A percentile compares a stretch with the other conserved stretches of the same genome.
phyloP scores from a whole-genome alignment of 2,329 filamentous ascomycete genomes.

The Colletotrichum horii region DNA sequence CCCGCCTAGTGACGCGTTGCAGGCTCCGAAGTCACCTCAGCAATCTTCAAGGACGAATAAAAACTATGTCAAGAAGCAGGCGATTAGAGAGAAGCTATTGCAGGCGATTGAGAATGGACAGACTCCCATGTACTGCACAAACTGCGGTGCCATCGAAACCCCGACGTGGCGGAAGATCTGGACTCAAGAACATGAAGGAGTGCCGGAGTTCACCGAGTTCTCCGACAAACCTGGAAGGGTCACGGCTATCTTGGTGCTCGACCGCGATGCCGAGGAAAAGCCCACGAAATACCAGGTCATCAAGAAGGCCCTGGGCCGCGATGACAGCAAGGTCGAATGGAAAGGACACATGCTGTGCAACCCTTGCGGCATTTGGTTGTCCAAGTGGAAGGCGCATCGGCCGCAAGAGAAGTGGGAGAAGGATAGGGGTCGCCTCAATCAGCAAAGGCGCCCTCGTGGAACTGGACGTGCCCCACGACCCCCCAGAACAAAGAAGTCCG shows the following conservation, averaged over 20 bases:
- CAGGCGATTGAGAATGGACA: conserved; percentile 76
- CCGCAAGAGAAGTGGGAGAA: conserved; percentile 85
- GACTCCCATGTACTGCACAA: conserved; percentile 86
- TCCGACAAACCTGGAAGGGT: conserved; percentile 76
- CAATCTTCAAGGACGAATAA: conserved; percentile 58
- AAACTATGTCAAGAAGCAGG: conserved; percentile 67
- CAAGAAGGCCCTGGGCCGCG: conserved; percentile 72
- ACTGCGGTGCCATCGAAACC: conserved; percentile 95
- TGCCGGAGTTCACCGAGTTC: conserved; percentile 72
- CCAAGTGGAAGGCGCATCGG: conserved; percentile 84
- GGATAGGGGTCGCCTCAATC: conserved; percentile 56
- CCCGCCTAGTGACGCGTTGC: conserved; percentile 48
- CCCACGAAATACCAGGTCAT: conserved; percentile 74
- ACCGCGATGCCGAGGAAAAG: conserved; percentile 66
- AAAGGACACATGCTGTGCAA: conserved; percentile 84
- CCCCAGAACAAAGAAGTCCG: conserved; percentile 51
- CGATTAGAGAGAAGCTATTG: conserved; percentile 64
- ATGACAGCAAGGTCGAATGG: conserved; percentile 71
- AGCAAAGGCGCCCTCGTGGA: conserved; percentile 55
- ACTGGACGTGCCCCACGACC: conserved; percentile 39
- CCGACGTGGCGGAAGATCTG: conserved; percentile 96
- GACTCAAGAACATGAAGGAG: conserved; percentile 75
- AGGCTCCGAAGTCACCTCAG: conserved; percentile 41
- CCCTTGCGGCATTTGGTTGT: conserved; percentile 94
- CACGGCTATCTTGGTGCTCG: conserved; percentile 74